phyloP scores from a whole-genome alignment of 2,329 filamentous ascomycete species.

The Botrytis fragariae region DNA sequence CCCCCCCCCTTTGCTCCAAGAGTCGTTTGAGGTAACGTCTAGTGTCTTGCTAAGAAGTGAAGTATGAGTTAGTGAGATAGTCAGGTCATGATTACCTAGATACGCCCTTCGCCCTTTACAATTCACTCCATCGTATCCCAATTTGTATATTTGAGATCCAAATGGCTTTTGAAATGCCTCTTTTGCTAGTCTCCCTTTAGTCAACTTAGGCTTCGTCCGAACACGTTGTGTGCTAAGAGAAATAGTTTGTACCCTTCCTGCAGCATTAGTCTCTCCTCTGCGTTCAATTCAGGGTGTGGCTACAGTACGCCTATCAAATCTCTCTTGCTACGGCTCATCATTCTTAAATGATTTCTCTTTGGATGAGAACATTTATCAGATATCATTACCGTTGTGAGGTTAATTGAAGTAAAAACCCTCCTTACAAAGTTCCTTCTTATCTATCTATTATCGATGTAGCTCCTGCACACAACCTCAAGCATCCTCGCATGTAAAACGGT shows the following conservation, averaged over 20 bases:
- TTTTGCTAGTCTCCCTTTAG: not conserved
- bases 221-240: not conserved
- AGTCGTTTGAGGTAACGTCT: not conserved
- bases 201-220: not conserved
- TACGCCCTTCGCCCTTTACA: not conserved
- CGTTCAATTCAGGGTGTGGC: not conserved
- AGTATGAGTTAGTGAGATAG: not conserved
- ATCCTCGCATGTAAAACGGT: constrained; percentile 7
- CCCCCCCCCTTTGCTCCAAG: not conserved
- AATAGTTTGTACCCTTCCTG: not conserved
- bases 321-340: not conserved
- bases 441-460: not conserved
- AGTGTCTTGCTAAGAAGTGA: constrained; percentile 1
- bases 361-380: not conserved
- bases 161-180: not conserved
- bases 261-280: not conserved
- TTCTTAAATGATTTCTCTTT: not conserved
- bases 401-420: not conserved
- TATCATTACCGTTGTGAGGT: not conserved
- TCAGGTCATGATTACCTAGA: not conserved
- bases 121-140: constrained; percentile 3
- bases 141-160: not conserved
- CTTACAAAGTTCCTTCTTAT: not conserved
- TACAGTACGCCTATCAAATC: not conserved
- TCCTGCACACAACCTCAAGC: constrained; percentile 9